phyloP scores from a whole-genome alignment of 371 early-diverging fungal species.

The Syncephalastrum sp. region DNA sequence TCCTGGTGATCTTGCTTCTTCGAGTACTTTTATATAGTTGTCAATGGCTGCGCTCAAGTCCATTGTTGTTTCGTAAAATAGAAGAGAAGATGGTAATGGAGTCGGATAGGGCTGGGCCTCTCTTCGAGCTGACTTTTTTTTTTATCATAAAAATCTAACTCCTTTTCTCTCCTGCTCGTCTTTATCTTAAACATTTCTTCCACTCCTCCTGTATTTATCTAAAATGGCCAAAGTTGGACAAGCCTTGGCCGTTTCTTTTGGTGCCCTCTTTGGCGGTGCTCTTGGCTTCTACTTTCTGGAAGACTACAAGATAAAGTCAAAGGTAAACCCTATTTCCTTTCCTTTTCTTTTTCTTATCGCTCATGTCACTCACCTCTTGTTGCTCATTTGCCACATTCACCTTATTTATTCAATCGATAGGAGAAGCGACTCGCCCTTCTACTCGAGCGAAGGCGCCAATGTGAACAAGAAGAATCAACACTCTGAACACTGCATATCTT shows the following conservation, averaged over 20 bases:
- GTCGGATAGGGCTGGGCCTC: no score
- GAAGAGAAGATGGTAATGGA: no score
- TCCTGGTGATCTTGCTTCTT: constrained; percentile 17
- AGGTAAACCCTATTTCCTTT: constrained; percentile 19
- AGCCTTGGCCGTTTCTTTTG: constrained; percentile 43
- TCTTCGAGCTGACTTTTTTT: no score
- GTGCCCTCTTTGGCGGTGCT: constrained; percentile 47
- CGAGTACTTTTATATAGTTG: constrained; percentile 20
- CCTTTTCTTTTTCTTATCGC: neutral
- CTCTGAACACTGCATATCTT: constrained; percentile 5
- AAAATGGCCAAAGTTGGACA: constrained; percentile 31
- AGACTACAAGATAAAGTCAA: constrained; percentile 47
- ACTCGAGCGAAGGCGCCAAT: constrained; percentile 36
- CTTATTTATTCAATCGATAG: constrained; percentile 13
- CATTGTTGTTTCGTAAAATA: no score
- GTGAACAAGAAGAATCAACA: constrained; percentile 23
- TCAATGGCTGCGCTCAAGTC: constrained; percentile 8
- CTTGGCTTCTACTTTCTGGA: constrained; percentile 45
- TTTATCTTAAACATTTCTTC: no score
- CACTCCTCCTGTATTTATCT: neutral
- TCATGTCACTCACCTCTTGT: neutral
- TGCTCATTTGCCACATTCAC: neutral
- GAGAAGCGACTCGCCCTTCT: constrained; percentile 40
- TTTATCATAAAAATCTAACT: no score
- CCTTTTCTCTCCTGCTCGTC: no score